Conservation (phyloP, 2,329 filamentous ascomycete species). For the Alternaria hordeiaustralica region DNA sequence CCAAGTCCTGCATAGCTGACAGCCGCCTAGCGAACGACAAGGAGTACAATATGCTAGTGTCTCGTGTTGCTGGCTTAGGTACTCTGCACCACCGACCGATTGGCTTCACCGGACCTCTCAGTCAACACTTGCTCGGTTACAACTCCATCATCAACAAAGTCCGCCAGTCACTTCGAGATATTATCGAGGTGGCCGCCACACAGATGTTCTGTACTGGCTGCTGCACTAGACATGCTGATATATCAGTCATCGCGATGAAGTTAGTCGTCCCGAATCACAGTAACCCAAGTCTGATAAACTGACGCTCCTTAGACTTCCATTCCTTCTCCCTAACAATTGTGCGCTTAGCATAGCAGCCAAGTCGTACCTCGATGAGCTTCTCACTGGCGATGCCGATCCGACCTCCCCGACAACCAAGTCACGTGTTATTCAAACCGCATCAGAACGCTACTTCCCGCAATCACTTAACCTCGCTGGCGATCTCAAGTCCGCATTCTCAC, state of each 20-base stretch:
- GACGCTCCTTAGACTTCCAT: slow-evolving; percentile 60
- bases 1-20: slow-evolving; percentile 16
- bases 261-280: slow-evolving; percentile 52
- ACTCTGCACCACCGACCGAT: slow-evolving; percentile 82
- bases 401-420: slow-evolving; percentile 58
- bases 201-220: slow-evolving; percentile 84
- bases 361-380: slow-evolving; percentile 77
- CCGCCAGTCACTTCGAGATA: slow-evolving; percentile 77
- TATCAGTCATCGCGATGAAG: slow-evolving; percentile 73
- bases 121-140: slow-evolving; percentile 86
- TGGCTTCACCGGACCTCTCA: slow-evolving; percentile 93
- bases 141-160: slow-evolving; percentile 82
- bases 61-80: slow-evolving; percentile 82
- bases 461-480: slow-evolving; percentile 64
- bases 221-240: slow-evolving; percentile 67
- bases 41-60: slow-evolving; percentile 79
- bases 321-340: slow-evolving; percentile 73
- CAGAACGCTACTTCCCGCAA: slow-evolving; percentile 66
- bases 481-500: slow-evolving; percentile 64
- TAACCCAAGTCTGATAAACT: slow-evolving; percentile 35
- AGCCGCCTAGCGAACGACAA: slow-evolving; percentile 70
- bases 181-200: slow-evolving; percentile 81
- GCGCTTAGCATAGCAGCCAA: slow-evolving; percentile 80
- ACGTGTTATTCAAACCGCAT: slow-evolving; percentile 59
- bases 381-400: slow-evolving; percentile 61